Percentiles rank a stretch among this genome's conserved stretches.
Evolutionary conservation across 2,329 filamentous ascomycete genomes (phyloP).

Genomic region (Fusarium buxicola): DNA sequence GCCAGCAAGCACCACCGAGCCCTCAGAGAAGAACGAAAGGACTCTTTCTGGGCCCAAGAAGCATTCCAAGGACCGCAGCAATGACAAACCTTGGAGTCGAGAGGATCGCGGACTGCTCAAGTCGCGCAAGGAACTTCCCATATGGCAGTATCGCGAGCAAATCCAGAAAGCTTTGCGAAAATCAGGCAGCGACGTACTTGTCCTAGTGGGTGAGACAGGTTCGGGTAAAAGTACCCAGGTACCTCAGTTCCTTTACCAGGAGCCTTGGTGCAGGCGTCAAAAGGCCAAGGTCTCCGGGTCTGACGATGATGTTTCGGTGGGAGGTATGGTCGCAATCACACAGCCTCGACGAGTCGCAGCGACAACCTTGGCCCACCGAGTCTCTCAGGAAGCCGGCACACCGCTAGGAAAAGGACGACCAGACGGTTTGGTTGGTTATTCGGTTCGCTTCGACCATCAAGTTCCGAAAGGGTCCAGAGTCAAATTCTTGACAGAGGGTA

Average conservation of each 20-base stretch:
- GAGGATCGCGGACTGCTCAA: slow-evolving; percentile 53
- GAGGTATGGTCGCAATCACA: slow-evolving; percentile 90
- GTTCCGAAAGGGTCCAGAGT: slow-evolving; percentile 85
- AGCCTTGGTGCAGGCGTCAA: slow-evolving; percentile 80
- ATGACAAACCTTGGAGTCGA: slow-evolving; percentile 25
- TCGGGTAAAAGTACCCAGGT: slow-evolving; percentile 98
- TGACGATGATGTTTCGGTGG: slow-evolving; percentile 64
- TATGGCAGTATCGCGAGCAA: slow-evolving; percentile 78
- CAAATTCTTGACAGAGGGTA: slow-evolving; percentile 96
- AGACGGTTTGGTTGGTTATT: slow-evolving; percentile 81
- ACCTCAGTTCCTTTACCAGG: slow-evolving; percentile 84
- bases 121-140: slow-evolving; percentile 77
- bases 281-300: slow-evolving; percentile 61
- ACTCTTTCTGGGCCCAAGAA: slow-evolving; percentile 12
- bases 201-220: slow-evolving; percentile 93
- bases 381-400: slow-evolving; percentile 79
- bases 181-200: slow-evolving; percentile 74
- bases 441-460: slow-evolving; percentile 92
- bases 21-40: slow-evolving; percentile 3
- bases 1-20: slow-evolving; percentile 5
- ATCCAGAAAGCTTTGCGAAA: slow-evolving; percentile 72
- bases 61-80: slow-evolving; percentile 18
- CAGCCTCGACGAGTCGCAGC: slow-evolving; percentile 95
- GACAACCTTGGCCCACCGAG: slow-evolving; percentile 87
- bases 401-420: slow-evolving; percentile 57